A percentile compares a stretch with the other conserved stretches of the same genome.
Conservation (phyloP, 129 eudicot genomes). For the Helianthus tuberosus region DNA sequence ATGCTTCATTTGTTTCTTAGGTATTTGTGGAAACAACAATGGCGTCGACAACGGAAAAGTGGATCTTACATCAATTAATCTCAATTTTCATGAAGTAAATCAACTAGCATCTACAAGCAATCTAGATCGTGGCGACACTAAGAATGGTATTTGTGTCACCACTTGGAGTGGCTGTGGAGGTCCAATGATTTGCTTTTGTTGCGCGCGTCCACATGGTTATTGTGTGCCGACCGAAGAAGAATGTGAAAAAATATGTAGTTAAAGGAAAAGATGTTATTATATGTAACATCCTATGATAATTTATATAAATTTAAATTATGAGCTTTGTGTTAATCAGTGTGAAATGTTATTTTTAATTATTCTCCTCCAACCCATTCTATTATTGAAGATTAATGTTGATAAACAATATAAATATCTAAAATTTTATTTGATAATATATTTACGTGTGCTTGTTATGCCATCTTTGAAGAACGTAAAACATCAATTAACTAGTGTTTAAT, state of each 20-base stretch:
- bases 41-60: not conserved
- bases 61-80: not conserved
- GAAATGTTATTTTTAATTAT: too few relatives aligned
- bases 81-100: not conserved
- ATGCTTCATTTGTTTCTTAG: not conserved
- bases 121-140: not conserved
- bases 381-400: too few relatives aligned
- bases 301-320: too few relatives aligned
- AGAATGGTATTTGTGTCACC: not conserved
- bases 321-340: too few relatives aligned
- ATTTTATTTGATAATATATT: too few relatives aligned
- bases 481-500: too few relatives aligned
- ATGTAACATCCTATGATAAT: too few relatives aligned
- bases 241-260: not conserved
- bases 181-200: not conserved
- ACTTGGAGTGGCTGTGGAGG: not conserved
- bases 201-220: not conserved
- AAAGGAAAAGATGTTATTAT: too few relatives aligned
- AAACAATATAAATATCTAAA: too few relatives aligned
- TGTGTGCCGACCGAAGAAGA: not conserved
- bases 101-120: not conserved
- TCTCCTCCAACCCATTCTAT: too few relatives aligned
- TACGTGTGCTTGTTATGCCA: too few relatives aligned
- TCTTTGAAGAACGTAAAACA: too few relatives aligned
- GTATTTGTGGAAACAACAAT: not conserved